Evolutionary conservation across 2,329 filamentous ascomycete species (phyloP).

Genomic region (Epichloe scottii): DNA sequence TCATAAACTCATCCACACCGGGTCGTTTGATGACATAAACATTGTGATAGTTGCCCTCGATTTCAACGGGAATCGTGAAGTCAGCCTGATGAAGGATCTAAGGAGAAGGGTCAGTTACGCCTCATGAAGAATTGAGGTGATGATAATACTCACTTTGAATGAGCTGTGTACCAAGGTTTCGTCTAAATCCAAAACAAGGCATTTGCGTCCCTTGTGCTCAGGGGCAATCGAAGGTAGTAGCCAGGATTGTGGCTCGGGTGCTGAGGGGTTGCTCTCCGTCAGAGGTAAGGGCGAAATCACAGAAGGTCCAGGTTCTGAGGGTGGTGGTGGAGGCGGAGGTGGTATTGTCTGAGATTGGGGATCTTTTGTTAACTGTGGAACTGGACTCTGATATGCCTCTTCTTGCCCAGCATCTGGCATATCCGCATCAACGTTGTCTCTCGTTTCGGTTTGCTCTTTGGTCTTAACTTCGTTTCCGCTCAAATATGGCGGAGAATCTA

Average conservation of each 20-base stretch:
- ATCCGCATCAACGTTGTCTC: conserved; percentile 49
- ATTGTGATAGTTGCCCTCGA: conserved; percentile 97
- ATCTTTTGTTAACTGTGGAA: conserved; percentile 25
- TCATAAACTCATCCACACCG: conserved; percentile 99
- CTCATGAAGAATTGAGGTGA: not conserved
- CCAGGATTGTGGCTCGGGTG: conserved; percentile 42
- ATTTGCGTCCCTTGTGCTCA: conserved; percentile 78
- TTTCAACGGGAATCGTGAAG: conserved; percentile 97
- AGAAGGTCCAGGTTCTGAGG: conserved; percentile 27
- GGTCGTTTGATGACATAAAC: conserved; percentile 99
- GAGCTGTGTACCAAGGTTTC: conserved; percentile 97
- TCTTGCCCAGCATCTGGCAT: conserved; percentile 52
- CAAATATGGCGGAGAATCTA: conserved; percentile 28
- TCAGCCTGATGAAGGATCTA: conserved; percentile 96
- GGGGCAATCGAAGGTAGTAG: conserved; percentile 73
- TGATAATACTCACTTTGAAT: conserved; percentile 55
- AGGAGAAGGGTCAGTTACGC: conserved; percentile 7
- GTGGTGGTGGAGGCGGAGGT: conserved; percentile 31
- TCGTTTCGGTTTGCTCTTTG: conserved; percentile 20
- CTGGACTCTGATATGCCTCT: conserved; percentile 33
- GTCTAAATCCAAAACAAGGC: conserved; percentile 86
- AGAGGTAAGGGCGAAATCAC: conserved; percentile 27
- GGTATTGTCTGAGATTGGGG: conserved; percentile 21
- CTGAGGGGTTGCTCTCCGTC: conserved; percentile 29
- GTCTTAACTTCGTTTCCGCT: conserved; percentile 13